Percentiles rank a stretch among this genome's conserved stretches.
These are phyloP conservation scores for Kickxella alabastrina DNA, from an alignment of 192 early-diverging fungal species.

Conservation along the genomic window DNA sequence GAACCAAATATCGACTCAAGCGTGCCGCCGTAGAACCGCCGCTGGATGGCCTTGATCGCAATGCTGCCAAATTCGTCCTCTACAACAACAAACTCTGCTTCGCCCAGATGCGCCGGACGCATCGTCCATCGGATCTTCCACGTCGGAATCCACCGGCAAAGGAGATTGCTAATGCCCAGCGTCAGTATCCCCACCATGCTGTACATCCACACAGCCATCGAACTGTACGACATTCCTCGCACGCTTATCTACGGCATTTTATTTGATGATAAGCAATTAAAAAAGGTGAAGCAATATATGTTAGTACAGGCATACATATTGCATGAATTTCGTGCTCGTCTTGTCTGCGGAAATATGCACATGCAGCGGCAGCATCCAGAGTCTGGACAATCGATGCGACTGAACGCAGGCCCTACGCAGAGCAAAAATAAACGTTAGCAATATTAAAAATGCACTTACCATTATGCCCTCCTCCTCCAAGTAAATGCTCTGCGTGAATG, in stretches of 20 bases:
- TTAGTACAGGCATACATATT: background rate
- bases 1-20: constrained; percentile 65
- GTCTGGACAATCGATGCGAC: too few species aligned
- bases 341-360: too few species aligned
- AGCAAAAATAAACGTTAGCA: background rate
- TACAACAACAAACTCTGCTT: constrained; percentile 68
- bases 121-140: constrained; percentile 72
- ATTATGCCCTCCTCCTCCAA: constrained; percentile 70
- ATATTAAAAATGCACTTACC: constrained; percentile 19
- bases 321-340: too few species aligned
- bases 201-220: constrained; percentile 56
- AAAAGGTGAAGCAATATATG: constrained; percentile 29
- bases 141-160: constrained; percentile 82
- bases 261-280: too few species aligned
- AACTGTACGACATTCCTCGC: constrained; percentile 60
- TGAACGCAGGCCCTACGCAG: background rate
- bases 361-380: too few species aligned
- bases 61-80: constrained; percentile 69
- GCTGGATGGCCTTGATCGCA: constrained; percentile 52
- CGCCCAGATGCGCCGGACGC: constrained; percentile 57
- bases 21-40: constrained; percentile 61
- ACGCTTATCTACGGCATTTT: constrained; percentile 28
- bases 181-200: constrained; percentile 62
- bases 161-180: constrained; percentile 66
- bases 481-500: constrained; percentile 50